Evolutionary conservation across 176 grass and related monocot genomes (phyloP).

Genomic region (Bonia amplexicaulis): DNA sequence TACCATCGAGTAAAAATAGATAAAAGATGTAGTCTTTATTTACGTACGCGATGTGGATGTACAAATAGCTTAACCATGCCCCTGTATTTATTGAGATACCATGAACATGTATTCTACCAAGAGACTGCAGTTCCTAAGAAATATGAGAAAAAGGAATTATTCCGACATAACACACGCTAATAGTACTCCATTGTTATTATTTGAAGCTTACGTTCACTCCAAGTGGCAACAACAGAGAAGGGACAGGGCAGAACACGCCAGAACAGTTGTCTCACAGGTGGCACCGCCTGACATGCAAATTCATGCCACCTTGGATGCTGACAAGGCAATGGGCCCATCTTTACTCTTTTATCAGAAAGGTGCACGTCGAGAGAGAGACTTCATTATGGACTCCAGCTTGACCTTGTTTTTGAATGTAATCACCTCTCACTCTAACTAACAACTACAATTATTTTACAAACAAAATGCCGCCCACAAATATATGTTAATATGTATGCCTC

Average conservation of each 20-base stretch:
- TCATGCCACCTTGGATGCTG: not conserved
- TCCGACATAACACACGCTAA: too few species aligned
- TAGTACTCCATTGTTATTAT: too few species aligned
- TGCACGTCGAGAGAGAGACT: not conserved
- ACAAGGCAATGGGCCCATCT: not conserved
- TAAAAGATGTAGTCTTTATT: too few species aligned
- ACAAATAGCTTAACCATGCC: too few species aligned
- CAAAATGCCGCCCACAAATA: not conserved
- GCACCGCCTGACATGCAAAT: not conserved
- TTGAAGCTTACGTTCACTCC: not conserved
- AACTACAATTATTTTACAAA: not conserved
- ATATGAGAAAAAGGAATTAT: too few species aligned
- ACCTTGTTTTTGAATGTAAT: conserved; percentile 1
- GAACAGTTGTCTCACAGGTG: not conserved
- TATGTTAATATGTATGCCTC: not conserved
- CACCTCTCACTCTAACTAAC: not conserved
- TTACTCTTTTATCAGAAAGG: not conserved
- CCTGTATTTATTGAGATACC: too few species aligned
- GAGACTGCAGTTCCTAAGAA: too few species aligned
- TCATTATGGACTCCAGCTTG: not conserved
- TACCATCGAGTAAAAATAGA: too few species aligned
- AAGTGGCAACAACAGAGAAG: not conserved
- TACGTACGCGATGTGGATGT: too few species aligned
- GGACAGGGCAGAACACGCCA: not conserved
- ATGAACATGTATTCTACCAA: too few species aligned